Evolutionary conservation across 768 basidiomycete species (phyloP), one percentile per base, ranked within the genome.

Genomic region (Trametes elegans): DNA sequence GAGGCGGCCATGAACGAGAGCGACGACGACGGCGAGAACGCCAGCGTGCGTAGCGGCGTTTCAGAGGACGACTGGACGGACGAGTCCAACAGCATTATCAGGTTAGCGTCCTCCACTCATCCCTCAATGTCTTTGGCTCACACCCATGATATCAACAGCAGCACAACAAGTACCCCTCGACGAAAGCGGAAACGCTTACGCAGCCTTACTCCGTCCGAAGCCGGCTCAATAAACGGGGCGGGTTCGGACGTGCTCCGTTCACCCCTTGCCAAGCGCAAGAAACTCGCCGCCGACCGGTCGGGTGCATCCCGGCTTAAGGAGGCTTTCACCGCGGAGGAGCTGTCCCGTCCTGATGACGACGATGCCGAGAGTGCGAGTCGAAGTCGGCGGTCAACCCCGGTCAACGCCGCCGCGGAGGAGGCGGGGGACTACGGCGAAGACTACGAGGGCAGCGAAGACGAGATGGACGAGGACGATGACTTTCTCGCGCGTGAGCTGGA

Each of bases 1-100:
- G 90, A 93, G 58, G 92, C 86, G 38, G 87, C 89, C 34, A 83
- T 94, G 82, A 86, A 84, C 58, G 88, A 90, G 74, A 85, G 84
- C 59, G 84, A 88, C 56, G 85, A 87, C 49, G 82, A 49, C 10
- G 58, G 51, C 35, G 57, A 55, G 27, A 59, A 46, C 27, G 49
- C 35, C 53, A 64, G 65, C 32, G 57, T 46, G 49, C 32, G 21
- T 50, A 61, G 75, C 66, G 75, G 71, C 53, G 74, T 74, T 67
- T 71, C 77, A 40, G 84, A 85, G 50, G 81, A 83, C 51, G 84
- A 83, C 28, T 63, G 63, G 70, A 73, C 78, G 66, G 80, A 83
- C 63, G 81, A 79, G 54, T 70, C 71, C 44, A 75, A 69, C 55
- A 82, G 81, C 64, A 66, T 70, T 36, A 68, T 68, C 67, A 79